These are phyloP conservation scores for Cerioporus squamosus DNA, from an alignment of 1,284 basidiomycete genomes.

Conservation along the genomic window DNA sequence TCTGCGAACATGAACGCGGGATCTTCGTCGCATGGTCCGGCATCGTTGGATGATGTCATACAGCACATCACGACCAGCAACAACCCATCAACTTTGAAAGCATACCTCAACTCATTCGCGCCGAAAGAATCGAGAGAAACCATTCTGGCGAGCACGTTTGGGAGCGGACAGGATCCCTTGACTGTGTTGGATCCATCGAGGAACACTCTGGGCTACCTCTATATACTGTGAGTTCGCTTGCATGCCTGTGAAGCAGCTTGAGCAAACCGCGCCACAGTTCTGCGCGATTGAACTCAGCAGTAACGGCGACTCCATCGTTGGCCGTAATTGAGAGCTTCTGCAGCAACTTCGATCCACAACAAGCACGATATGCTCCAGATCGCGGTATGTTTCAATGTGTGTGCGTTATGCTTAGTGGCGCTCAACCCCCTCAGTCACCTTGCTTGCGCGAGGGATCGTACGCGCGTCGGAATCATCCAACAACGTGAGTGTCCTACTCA, in stretches of 20 bases:
- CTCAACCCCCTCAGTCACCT: slow-evolving; percentile 32
- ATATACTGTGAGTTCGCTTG: slow-evolving; percentile 62
- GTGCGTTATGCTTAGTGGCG: neutral
- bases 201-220: slow-evolving; percentile 68
- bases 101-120: slow-evolving; percentile 22
- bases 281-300: slow-evolving; percentile 48
- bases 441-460: slow-evolving; percentile 40
- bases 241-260: neutral
- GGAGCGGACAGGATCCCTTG: slow-evolving; percentile 65
- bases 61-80: slow-evolving; percentile 15
- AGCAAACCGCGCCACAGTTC: slow-evolving; percentile 42
- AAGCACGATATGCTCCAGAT: slow-evolving; percentile 68
- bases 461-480: slow-evolving; percentile 27
- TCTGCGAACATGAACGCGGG: slow-evolving; percentile 11
- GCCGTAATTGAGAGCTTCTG: slow-evolving; percentile 61
- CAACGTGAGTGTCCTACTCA: slow-evolving; percentile 23
- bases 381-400: slow-evolving; percentile 48
- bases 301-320: slow-evolving; percentile 34
- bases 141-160: slow-evolving; percentile 43
- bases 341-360: slow-evolving; percentile 55
- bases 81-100: slow-evolving; percentile 9
- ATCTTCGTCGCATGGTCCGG: slow-evolving; percentile 6
- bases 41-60: slow-evolving; percentile 22
- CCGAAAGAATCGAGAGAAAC: slow-evolving; percentile 26
- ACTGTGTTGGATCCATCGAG: slow-evolving; percentile 52